A percentile compares a stretch with the other conserved stretches of the same genome.
phyloP scores from a whole-genome alignment of 164 flowering plant genomes.

The Vitis rupestris region DNA sequence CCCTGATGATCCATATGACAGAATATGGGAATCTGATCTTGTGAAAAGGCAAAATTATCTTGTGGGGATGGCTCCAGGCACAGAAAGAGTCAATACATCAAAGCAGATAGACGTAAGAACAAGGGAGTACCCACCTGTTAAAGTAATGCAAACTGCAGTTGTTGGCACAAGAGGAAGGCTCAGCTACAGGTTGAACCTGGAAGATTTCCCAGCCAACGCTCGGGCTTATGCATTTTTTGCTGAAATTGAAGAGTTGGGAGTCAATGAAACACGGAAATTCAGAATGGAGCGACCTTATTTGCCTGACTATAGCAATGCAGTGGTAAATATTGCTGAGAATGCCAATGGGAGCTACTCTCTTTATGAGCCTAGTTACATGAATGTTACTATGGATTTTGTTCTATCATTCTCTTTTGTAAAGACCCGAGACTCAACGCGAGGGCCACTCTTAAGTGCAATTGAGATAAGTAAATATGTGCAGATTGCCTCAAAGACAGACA shows the following conservation, averaged over 20 bases:
- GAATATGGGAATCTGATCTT: conserved; percentile 93
- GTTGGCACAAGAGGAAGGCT: conserved; percentile 75
- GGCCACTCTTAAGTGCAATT: conserved; percentile 89
- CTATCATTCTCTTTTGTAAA: conserved; percentile 72
- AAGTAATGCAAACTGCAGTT: conserved; percentile 97
- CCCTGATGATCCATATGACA: conserved; percentile 96
- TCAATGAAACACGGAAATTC: conserved; percentile 76
- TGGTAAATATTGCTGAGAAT: conserved; percentile 88
- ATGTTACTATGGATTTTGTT: conserved; percentile 70
- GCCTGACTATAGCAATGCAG: conserved; percentile 72
- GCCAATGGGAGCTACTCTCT: conserved; percentile 83
- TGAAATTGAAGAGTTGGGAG: conserved; percentile 77
- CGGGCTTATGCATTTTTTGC: conserved; percentile 94
- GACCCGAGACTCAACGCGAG: conserved; percentile 80
- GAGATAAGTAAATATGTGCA: conserved; percentile 78
- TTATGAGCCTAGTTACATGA: conserved; percentile 94
- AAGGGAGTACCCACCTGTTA: conserved; percentile 87
- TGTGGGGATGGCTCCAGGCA: conserved; percentile 87
- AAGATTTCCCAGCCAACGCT: conserved; percentile 91
- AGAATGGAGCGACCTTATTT: conserved; percentile 60
- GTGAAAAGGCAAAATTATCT: conserved; percentile 72
- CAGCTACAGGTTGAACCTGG: conserved; percentile 76
- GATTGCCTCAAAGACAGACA: conserved; percentile 61
- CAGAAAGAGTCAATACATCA: conserved; percentile 68
- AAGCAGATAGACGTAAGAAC: conserved; percentile 48